phyloP scores from a whole-genome alignment of 2,329 filamentous ascomycete genomes.

The Fusarium sp. region DNA sequence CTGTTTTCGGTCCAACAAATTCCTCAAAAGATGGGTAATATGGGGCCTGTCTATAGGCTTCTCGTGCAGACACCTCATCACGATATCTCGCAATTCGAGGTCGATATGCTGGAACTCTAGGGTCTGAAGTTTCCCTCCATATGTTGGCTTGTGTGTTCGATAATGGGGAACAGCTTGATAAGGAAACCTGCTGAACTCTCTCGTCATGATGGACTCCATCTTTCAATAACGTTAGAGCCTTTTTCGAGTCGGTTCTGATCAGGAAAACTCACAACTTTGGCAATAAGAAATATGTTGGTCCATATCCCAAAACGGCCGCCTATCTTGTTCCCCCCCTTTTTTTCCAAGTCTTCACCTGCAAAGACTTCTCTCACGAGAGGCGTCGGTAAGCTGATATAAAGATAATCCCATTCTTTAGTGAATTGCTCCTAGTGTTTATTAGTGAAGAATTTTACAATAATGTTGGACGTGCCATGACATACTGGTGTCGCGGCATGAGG shows the following conservation, averaged over 20 bases:
- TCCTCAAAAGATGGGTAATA: constrained; percentile 31
- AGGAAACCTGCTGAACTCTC: constrained; percentile 15
- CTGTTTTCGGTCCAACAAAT: constrained; percentile 31
- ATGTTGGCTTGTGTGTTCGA: constrained; percentile 11
- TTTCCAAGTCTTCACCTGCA: constrained; percentile 3
- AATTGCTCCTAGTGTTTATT: constrained; percentile 39
- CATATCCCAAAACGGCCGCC: constrained; percentile 44
- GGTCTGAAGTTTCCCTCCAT: constrained; percentile 35
- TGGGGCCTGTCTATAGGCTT: constrained; percentile 40
- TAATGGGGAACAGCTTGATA: constrained; percentile 8
- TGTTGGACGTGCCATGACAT: not conserved
- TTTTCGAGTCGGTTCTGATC: not conserved
- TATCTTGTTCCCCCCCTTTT: not conserved
- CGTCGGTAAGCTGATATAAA: not conserved
- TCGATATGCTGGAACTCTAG: constrained; percentile 26
- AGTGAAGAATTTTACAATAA: not conserved
- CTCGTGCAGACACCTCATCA: constrained; percentile 41
- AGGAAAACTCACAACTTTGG: constrained; percentile 35
- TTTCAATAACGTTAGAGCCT: constrained; percentile 17
- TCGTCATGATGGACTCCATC: constrained; percentile 44
- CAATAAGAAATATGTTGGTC: constrained; percentile 44
- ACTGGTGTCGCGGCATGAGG: constrained; percentile 38
- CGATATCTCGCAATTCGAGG: constrained; percentile 27
- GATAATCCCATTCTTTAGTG: constrained; percentile 30
- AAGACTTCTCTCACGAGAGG: not conserved